phyloP scores from a whole-genome alignment of 306 rosid genomes.

The Parietaria judaica region DNA sequence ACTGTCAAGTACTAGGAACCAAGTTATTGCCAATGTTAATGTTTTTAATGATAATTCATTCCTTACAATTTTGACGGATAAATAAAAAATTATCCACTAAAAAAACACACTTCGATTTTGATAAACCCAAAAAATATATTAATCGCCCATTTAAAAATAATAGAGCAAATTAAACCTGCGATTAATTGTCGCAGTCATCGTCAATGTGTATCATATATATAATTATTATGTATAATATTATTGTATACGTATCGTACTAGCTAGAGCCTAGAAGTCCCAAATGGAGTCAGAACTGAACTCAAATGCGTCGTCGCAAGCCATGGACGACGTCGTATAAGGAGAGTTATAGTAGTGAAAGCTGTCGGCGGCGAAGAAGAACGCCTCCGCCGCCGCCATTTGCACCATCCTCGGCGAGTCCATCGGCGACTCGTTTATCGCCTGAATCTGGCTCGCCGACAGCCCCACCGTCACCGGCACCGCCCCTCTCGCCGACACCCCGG shows the following conservation, averaged over 20 bases:
- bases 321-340: conserved; percentile 11
- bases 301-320: conserved; percentile 3
- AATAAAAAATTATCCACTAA: too few relatives aligned
- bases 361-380: conserved; percentile 15
- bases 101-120: too few relatives aligned
- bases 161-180: neutral
- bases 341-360: neutral
- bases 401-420: conserved; percentile 81
- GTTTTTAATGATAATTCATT: neutral
- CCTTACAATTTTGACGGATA: neutral
- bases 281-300: conserved; percentile 3
- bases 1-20: neutral
- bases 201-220: too few relatives aligned
- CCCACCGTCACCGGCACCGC: conserved; percentile 39
- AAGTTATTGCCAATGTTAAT: neutral
- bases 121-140: too few relatives aligned
- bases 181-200: too few relatives aligned
- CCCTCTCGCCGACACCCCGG: too few relatives aligned
- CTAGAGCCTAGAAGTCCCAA: conserved; percentile 8
- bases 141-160: too few relatives aligned
- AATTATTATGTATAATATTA: too few relatives aligned
- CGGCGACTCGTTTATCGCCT: conserved; percentile 83
- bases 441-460: conserved; percentile 62
- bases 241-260: too few relatives aligned
- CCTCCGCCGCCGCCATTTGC: conserved; percentile 51